Percentiles rank a stretch among this genome's conserved stretches.
phyloP scores from a whole-genome alignment of 2,329 filamentous ascomycete species.

The Thermoascus crustaceus region DNA sequence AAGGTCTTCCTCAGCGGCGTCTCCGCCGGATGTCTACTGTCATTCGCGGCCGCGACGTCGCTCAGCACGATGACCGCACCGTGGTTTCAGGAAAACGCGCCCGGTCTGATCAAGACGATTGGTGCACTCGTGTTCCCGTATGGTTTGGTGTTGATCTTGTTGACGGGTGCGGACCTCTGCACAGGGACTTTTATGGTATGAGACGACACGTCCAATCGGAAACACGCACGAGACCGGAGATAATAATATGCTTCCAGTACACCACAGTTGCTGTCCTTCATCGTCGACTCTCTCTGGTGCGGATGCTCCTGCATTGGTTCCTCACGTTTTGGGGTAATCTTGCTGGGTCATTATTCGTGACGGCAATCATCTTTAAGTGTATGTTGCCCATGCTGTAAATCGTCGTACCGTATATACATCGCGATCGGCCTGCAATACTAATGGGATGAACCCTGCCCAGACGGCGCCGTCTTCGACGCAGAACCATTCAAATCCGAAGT shows the following conservation, averaged over 20 bases:
- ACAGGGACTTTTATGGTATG: slow-evolving; percentile 40
- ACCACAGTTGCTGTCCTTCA: slow-evolving; percentile 40
- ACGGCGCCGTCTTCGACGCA: slow-evolving; percentile 40
- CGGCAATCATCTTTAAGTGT: slow-evolving; percentile 43
- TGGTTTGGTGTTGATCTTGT: slow-evolving; percentile 43
- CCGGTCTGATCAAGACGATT: slow-evolving; percentile 40
- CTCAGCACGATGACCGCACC: slow-evolving; percentile 40
- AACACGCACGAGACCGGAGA: background rate
- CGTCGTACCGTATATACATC: background rate
- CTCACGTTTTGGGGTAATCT: slow-evolving; percentile 45
- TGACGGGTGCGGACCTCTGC: slow-evolving; percentile 43
- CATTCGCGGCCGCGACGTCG: slow-evolving; percentile 43
- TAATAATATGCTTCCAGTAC: slow-evolving; percentile 23
- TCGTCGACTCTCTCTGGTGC: slow-evolving; percentile 23
- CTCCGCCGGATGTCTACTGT: slow-evolving; percentile 45
- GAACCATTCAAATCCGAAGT: slow-evolving; percentile 39
- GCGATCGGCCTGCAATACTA: background rate
- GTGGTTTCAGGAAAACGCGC: slow-evolving; percentile 44
- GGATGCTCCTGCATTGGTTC: slow-evolving; percentile 48
- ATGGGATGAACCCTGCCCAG: slow-evolving; percentile 13
- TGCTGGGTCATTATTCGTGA: slow-evolving; percentile 42
- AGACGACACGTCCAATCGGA: no score
- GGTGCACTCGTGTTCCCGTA: slow-evolving; percentile 42
- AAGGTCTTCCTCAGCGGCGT: slow-evolving; percentile 47
- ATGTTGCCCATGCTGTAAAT: slow-evolving; percentile 8